Conservation (phyloP, 768 basidiomycete species). For the Coprinellus micaceus region DNA sequence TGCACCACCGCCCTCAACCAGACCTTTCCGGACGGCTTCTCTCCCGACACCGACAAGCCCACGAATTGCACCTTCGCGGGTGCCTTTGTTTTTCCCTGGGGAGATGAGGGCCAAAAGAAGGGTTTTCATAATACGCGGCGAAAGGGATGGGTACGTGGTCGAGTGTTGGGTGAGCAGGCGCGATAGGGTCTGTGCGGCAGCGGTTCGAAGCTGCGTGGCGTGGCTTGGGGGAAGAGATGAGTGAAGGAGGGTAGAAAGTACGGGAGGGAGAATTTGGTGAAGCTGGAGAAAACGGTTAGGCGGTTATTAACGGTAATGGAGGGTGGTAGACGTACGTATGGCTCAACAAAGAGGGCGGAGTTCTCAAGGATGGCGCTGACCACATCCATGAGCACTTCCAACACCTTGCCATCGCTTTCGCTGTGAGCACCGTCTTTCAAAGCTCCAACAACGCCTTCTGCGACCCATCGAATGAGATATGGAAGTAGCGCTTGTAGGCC, state of each 20-base stretch:
- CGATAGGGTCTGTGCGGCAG: conserved; percentile 81
- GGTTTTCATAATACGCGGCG: conserved; percentile 90
- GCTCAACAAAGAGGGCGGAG: conserved; percentile 87
- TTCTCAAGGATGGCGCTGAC: conserved; percentile 85
- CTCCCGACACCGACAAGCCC: conserved; percentile 83
- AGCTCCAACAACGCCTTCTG: conserved; percentile 75
- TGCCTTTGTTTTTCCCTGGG: conserved; percentile 68
- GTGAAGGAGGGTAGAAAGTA: conserved; percentile 88
- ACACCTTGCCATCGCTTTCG: conserved; percentile 63
- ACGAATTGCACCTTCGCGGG: conserved; percentile 86
- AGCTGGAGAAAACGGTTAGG: conserved; percentile 47
- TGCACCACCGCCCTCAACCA: conserved; percentile 78
- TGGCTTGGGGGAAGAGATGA: conserved; percentile 74
- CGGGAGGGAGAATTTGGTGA: conserved; percentile 91
- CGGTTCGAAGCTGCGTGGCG: conserved; percentile 69
- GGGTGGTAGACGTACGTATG: conserved; percentile 67
- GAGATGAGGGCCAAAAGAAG: conserved; percentile 81
- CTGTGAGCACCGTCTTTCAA: conserved; percentile 53
- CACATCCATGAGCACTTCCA: conserved; percentile 83
- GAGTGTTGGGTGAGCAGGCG: conserved; percentile 78
- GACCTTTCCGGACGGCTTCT: conserved; percentile 78
- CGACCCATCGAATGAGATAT: conserved; percentile 93
- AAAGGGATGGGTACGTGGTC: conserved; percentile 84
- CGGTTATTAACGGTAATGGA: not conserved
- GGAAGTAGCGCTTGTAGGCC: conserved; percentile 89